phyloP scores from a whole-genome alignment of 1,284 basidiomycete species.

The Tremellales sp. region DNA sequence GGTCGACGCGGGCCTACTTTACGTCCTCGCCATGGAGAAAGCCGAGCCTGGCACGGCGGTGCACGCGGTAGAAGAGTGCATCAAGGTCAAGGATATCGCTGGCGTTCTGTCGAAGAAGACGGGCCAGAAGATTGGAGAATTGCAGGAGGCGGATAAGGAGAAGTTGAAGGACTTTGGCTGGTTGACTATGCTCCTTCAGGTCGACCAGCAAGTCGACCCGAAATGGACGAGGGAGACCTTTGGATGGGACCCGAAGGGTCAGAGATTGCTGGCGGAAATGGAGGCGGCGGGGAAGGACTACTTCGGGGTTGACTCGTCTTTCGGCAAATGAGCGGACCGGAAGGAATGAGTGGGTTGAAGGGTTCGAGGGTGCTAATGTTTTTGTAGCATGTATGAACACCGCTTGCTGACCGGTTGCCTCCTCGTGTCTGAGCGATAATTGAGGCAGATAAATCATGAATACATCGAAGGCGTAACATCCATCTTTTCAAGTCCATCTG shows the following conservation, averaged over 20 bases:
- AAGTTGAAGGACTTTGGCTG: too few relatives aligned
- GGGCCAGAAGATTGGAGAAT: neutral
- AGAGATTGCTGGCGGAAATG: neutral
- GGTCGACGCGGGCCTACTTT: conserved; percentile 20
- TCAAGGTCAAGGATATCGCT: conserved; percentile 15
- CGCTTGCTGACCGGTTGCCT: too few relatives aligned
- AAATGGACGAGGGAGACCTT: neutral
- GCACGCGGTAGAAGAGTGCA: conserved; percentile 15
- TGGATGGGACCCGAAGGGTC: conserved; percentile 1
- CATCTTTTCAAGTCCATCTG: too few relatives aligned
- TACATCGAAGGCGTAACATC: too few relatives aligned
- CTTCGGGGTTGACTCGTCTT: too few relatives aligned
- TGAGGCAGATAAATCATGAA: too few relatives aligned
- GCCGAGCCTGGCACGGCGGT: conserved; percentile 3
- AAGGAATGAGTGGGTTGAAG: too few relatives aligned
- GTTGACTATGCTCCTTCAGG: neutral
- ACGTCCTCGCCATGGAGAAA: conserved; percentile 18
- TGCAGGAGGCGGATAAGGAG: neutral
- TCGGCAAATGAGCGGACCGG: too few relatives aligned
- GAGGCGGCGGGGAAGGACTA: too few relatives aligned
- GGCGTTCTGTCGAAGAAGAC: conserved; percentile 8
- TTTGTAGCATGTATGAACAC: too few relatives aligned
- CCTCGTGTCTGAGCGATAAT: too few relatives aligned
- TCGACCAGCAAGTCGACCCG: neutral
- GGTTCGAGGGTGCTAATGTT: too few relatives aligned